Evolutionary conservation across 306 rosid species (phyloP), one percentile per base, ranked within the genome.

Genomic region (Quercus rubra): DNA sequence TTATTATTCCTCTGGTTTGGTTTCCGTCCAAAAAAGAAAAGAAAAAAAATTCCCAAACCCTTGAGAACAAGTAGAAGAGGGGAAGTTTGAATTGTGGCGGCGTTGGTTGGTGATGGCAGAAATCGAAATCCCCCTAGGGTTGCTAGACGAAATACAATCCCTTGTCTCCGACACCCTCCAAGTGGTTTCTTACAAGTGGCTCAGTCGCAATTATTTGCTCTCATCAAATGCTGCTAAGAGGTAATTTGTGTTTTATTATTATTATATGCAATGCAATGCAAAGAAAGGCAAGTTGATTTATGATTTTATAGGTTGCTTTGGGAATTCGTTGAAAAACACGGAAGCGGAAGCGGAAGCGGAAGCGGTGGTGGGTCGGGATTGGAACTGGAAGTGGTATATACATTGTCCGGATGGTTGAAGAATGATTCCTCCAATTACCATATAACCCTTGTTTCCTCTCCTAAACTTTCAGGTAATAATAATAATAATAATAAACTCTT

Each of bases 121-220:
- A 49, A 49, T 13, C 54, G 15, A 49, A 49, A 49, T 17, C 17
- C 14, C 14, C 96, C 92, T 87, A 80, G 77, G 91, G 5, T 67
- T 90, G 6, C 74, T 88, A 73, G 79, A 89, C 25, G 90, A 91
- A 80, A 79, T 94, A 73, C 83, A 94, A 84, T 74, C 92, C 75
- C 96, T 94, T 62, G 83, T 90, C 82, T 87, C 92, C 75, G 94
- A 90, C 82, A 82, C 88, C 68, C 98, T 94, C 82, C 97, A 88
- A 94, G 96, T 94, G 98, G 97, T 93, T 86, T 93, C 98, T 31
- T 96, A 96, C 88, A 93, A 96, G 76, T 96, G 99, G 99, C 84
- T 96, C 58, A 96, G 98, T 87, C 98, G 98, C 84, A 91, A 83
- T 85, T 93, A 93, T 90, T 85, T 87, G 89, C 78, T 96, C 72